Percentiles rank a stretch among this genome's conserved stretches.
Evolutionary conservation across 2,329 filamentous ascomycete genomes (phyloP).

Genomic region (Colletotrichum sidae): DNA sequence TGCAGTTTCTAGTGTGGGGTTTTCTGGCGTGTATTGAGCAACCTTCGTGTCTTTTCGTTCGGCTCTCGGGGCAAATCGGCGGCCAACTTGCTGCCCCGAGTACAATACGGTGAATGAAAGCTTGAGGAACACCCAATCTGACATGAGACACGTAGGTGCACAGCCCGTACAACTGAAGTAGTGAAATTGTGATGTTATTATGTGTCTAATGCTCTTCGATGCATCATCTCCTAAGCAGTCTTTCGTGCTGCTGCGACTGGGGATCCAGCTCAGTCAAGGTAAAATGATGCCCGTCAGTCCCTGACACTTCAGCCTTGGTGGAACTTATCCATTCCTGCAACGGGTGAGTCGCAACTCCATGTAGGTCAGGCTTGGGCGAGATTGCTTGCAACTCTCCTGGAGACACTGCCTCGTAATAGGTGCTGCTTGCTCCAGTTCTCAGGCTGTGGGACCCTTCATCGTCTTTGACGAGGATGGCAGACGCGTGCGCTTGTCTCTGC

Average conservation of each 20-base stretch:
- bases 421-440: background rate
- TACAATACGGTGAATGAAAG: too few relatives aligned
- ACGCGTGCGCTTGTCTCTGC: background rate
- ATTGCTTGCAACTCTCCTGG: constrained; percentile 4
- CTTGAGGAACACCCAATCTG: too few relatives aligned
- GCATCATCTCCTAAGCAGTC: background rate
- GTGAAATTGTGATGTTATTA: too few relatives aligned
- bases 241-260: background rate
- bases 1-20: too few relatives aligned
- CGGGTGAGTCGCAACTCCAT: background rate
- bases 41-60: too few relatives aligned
- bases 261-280: constrained; percentile 18
- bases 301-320: constrained; percentile 1
- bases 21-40: too few relatives aligned
- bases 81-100: too few relatives aligned
- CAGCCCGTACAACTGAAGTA: too few relatives aligned
- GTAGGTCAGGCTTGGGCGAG: background rate
- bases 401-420: constrained; percentile 3
- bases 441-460: background rate
- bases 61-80: too few relatives aligned
- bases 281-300: constrained; percentile 2
- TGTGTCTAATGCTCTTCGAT: background rate
- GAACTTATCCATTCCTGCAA: constrained; percentile 5
- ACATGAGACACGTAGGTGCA: too few relatives aligned
- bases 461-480: background rate